A percentile compares a stretch with the other conserved stretches of the same genome.
Conservation (phyloP, 2,329 filamentous ascomycete genomes). For the Colletotrichum scovillei region DNA sequence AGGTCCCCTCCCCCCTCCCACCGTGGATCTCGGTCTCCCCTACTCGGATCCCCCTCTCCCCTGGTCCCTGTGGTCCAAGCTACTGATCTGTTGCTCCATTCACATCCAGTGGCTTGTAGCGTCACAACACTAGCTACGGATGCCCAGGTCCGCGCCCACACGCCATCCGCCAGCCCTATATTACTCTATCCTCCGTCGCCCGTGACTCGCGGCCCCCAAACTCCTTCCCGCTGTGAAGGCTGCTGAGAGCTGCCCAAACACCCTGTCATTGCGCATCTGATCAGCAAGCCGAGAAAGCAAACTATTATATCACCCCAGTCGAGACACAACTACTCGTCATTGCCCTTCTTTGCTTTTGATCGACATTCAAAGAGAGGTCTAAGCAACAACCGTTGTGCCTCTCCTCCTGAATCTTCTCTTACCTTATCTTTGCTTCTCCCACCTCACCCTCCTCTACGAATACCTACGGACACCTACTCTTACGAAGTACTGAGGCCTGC, state of each 20-base stretch:
- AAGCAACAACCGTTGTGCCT: not conserved
- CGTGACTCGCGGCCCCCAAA: conserved; percentile 28
- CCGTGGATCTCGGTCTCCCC: conserved; percentile 16
- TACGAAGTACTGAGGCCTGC: not conserved
- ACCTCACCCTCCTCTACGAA: not conserved
- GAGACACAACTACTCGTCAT: not conserved
- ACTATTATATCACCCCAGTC: not conserved
- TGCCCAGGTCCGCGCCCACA: conserved; percentile 25
- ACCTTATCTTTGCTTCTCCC: not conserved
- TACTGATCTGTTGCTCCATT: conserved; percentile 24
- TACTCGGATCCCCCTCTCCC: conserved; percentile 26
- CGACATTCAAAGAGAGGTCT: not conserved
- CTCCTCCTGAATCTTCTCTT: not conserved
- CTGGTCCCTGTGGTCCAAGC: conserved; percentile 28
- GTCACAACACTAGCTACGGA: conserved; percentile 13
- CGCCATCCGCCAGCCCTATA: conserved; percentile 34
- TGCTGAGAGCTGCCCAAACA: conserved; percentile 3
- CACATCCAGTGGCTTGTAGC: conserved; percentile 5
- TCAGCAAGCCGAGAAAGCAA: not conserved
- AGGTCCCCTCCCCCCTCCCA: not conserved
- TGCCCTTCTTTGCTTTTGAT: not conserved
- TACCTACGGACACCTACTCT: not conserved
- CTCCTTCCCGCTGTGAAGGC: conserved; percentile 14
- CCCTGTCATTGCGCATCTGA: conserved; percentile 8
- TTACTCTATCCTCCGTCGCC: conserved; percentile 25